Conservation (phyloP, 306 rosid genomes). For the Cucumis melo region DNA sequence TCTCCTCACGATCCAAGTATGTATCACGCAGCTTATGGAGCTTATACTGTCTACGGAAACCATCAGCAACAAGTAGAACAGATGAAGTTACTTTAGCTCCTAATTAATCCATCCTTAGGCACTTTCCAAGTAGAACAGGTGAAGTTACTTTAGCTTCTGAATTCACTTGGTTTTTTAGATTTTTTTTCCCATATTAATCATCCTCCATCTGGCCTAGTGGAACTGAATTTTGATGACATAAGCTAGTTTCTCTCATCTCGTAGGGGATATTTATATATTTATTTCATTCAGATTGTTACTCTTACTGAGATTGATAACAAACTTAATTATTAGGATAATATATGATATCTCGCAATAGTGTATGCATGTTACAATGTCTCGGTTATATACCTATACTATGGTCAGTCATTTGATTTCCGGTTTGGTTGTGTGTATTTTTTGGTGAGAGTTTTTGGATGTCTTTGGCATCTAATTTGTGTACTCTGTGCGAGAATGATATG, state of each 20-base stretch:
- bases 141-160: background rate
- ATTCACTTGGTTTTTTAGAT: slow-evolving; percentile 1
- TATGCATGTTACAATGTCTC: background rate
- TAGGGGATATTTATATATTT: background rate
- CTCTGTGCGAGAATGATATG: background rate
- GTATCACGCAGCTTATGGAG: slow-evolving; percentile 69
- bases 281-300: slow-evolving; percentile 1
- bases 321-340: background rate
- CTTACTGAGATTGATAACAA: background rate
- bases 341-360: background rate
- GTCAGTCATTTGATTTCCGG: too few relatives aligned
- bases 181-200: background rate
- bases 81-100: background rate
- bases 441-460: background rate
- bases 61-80: slow-evolving; percentile 63
- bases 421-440: background rate
- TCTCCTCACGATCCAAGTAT: slow-evolving; percentile 72
- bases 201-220: slow-evolving; percentile 4
- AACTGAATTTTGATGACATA: slow-evolving; percentile 7
- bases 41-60: slow-evolving; percentile 71
- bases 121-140: too few relatives aligned
- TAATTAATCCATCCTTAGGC: too few relatives aligned
- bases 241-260: background rate
- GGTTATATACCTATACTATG: background rate
- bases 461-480: background rate